A percentile compares a stretch with the other conserved stretches of the same genome.
phyloP scores from a whole-genome alignment of 345 rosid species.

The Brassica juncea region DNA sequence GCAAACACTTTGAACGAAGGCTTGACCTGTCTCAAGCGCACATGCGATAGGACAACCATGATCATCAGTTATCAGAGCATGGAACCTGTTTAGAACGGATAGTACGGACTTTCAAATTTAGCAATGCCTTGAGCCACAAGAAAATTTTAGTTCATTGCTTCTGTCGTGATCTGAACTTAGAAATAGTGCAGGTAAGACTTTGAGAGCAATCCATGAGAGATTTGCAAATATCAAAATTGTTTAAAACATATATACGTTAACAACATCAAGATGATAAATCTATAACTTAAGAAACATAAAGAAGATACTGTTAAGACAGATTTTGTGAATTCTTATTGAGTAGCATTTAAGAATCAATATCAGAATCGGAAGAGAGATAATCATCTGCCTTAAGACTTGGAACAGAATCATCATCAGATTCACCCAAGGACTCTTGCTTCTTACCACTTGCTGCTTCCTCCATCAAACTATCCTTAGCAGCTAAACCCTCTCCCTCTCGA shows the following conservation, averaged over 20 bases:
- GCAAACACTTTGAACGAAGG: not conserved
- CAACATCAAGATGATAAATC: slow-evolving; percentile 10
- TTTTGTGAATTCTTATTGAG: not conserved
- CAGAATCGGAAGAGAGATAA: slow-evolving; percentile 37
- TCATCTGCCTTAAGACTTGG: slow-evolving; percentile 32
- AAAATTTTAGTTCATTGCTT: slow-evolving; percentile 14
- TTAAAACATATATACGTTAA: not conserved
- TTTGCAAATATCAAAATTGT: too few species aligned
- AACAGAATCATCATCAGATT: slow-evolving; percentile 39
- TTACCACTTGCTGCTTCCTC: slow-evolving; percentile 20
- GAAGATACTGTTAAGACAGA: not conserved
- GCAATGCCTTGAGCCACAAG: slow-evolving; percentile 29
- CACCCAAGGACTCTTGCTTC: slow-evolving; percentile 19
- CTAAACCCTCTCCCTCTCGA: slow-evolving; percentile 23
- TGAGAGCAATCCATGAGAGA: not conserved
- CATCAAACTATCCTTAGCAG: slow-evolving; percentile 25
- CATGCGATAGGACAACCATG: not conserved
- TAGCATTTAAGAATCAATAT: slow-evolving; percentile 27
- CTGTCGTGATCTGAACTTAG: slow-evolving; percentile 17
- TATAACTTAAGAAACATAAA: not conserved
- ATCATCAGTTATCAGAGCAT: not conserved
- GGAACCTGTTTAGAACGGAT: slow-evolving; percentile 21
- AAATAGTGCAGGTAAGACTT: not conserved
- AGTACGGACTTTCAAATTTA: slow-evolving; percentile 22
- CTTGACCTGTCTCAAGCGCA: not conserved